phyloP scores from a whole-genome alignment of 2,329 filamentous ascomycete genomes.

The Ophioceras dolichostomum region DNA sequence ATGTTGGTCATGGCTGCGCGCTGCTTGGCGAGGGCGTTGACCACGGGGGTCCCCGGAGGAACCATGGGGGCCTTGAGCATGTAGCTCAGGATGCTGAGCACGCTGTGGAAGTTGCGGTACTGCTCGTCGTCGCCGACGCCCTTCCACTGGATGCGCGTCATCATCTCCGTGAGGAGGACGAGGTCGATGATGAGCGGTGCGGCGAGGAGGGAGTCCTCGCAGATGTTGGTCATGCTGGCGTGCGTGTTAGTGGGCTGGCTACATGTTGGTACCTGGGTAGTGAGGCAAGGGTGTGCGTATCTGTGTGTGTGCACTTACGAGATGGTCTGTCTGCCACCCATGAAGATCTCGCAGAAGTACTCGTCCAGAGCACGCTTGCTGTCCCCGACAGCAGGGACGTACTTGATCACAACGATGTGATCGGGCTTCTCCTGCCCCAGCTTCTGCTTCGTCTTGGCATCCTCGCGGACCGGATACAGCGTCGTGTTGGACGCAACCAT shows the following conservation, averaged over 20 bases:
- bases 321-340: constrained; percentile 97
- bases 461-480: too few species aligned
- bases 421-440: constrained; percentile 88
- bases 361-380: constrained; percentile 98
- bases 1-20: constrained; percentile 92
- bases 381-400: constrained; percentile 97
- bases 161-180: constrained; percentile 87
- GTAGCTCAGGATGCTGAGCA: constrained; percentile 94
- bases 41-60: constrained; percentile 84
- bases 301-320: constrained; percentile 37
- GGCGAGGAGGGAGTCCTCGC: constrained; percentile 93
- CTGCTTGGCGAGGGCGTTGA: constrained; percentile 95
- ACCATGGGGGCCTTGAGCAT: constrained; percentile 97
- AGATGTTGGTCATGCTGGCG: constrained; percentile 85
- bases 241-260: too few species aligned
- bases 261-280: too few species aligned
- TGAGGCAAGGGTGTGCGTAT: not conserved
- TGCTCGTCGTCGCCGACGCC: constrained; percentile 44
- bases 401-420: constrained; percentile 99
- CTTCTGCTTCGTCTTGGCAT: constrained; percentile 86
- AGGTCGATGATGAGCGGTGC: constrained; percentile 96
- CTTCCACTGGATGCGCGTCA: constrained; percentile 97
- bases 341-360: constrained; percentile 99
- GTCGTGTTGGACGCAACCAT: constrained; percentile 96
- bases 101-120: constrained; percentile 92